A percentile compares a stretch with the other conserved stretches of the same genome.
Conservation (phyloP, 768 basidiomycete genomes). For the Antrodiella citrinella region DNA sequence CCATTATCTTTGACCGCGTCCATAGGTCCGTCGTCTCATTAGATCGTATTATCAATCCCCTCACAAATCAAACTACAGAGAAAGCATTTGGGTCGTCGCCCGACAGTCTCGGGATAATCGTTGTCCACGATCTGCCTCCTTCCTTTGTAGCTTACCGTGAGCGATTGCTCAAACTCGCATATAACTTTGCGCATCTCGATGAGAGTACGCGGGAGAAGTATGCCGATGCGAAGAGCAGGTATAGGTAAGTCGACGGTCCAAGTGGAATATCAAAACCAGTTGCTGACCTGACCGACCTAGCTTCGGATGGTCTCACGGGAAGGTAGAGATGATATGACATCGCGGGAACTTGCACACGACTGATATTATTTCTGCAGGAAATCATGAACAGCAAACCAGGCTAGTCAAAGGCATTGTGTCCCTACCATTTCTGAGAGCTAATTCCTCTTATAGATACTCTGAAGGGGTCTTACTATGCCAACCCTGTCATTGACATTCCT, state of each 20-base stretch:
- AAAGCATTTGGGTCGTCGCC: constrained; percentile 79
- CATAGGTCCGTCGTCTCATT: constrained; percentile 42
- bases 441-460: constrained; percentile 47
- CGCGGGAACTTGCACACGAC: background rate
- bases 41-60: constrained; percentile 1
- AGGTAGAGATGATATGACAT: constrained; percentile 35
- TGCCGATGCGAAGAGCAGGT: constrained; percentile 61
- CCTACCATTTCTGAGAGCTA: background rate
- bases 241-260: constrained; percentile 44
- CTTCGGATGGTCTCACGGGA: constrained; percentile 98
- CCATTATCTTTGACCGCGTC: constrained; percentile 46
- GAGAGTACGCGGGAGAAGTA: constrained; percentile 64
- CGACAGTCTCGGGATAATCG: constrained; percentile 69
- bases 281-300: constrained; percentile 26
- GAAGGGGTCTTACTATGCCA: constrained; percentile 95
- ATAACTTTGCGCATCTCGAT: constrained; percentile 68
- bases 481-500: constrained; percentile 62
- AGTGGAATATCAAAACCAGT: background rate
- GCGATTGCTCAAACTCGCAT: constrained; percentile 64
- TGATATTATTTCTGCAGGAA: constrained; percentile 41
- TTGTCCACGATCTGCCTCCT: constrained; percentile 74
- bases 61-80: constrained; percentile 30
- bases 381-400: constrained; percentile 94
- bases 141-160: constrained; percentile 58
- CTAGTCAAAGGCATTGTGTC: constrained; percentile 14